Evolutionary conservation across 2,329 filamentous ascomycete species (phyloP).

Genomic region (Beauveria caledonica): DNA sequence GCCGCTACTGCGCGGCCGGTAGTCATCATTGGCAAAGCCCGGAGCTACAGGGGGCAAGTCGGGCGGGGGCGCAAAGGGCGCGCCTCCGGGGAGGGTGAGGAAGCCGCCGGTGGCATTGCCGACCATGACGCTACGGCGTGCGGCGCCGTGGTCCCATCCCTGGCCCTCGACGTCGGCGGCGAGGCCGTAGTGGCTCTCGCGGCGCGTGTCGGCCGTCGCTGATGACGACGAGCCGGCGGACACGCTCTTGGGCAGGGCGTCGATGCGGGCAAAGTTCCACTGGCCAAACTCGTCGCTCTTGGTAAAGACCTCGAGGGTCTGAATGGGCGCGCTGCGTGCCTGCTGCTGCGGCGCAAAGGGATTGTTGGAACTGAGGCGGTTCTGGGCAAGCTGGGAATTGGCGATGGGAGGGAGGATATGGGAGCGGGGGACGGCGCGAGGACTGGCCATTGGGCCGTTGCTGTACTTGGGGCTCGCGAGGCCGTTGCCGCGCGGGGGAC

Average conservation of each 20-base stretch:
- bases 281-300: slow-evolving; percentile 50
- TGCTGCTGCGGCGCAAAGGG: slow-evolving; percentile 37
- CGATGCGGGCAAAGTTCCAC: slow-evolving; percentile 50
- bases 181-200: slow-evolving; percentile 49
- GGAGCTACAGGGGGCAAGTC: slow-evolving; percentile 1
- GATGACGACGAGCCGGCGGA: slow-evolving; percentile 2
- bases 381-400: slow-evolving; percentile 10
- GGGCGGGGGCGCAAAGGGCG: slow-evolving; percentile 11
- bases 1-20: slow-evolving; percentile 11
- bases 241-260: slow-evolving; percentile 16
- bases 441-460: slow-evolving; percentile 14
- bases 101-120: slow-evolving; percentile 45
- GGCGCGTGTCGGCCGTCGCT: slow-evolving; percentile 24
- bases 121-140: slow-evolving; percentile 44
- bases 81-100: slow-evolving; percentile 38
- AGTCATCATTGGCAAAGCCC: slow-evolving; percentile 7
- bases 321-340: slow-evolving; percentile 32
- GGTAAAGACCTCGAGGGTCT: slow-evolving; percentile 52
- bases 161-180: slow-evolving; percentile 40
- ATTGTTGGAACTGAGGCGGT: slow-evolving; percentile 53
- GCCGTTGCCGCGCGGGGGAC: slow-evolving; percentile 5
- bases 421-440: slow-evolving; percentile 15
- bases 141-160: slow-evolving; percentile 42
- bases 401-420: slow-evolving; percentile 19
- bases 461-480: slow-evolving; percentile 15